Percentiles rank a stretch among this genome's conserved stretches.
phyloP scores from a whole-genome alignment of 2,329 filamentous ascomycete species.

The Amphichorda felina region DNA sequence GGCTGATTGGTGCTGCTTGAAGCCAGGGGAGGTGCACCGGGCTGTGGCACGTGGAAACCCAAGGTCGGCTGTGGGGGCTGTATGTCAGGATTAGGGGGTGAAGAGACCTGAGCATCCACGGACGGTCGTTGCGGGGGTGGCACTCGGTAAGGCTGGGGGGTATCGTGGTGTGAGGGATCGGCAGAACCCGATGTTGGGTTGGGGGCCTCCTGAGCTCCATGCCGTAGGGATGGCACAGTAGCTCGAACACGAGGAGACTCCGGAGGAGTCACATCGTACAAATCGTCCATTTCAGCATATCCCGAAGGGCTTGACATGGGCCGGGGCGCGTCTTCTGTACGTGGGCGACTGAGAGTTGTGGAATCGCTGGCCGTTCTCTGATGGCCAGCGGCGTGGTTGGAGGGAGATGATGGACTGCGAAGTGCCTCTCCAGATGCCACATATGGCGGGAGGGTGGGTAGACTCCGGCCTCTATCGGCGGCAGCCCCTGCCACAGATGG shows the following conservation, averaged over 20 bases:
- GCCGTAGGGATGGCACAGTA: too few species aligned
- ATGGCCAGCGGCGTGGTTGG: slow-evolving; percentile 9
- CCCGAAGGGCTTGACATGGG: slow-evolving; percentile 19
- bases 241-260: slow-evolving; percentile 19
- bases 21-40: neutral
- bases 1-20: neutral
- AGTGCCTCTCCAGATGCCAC: too few species aligned
- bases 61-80: neutral
- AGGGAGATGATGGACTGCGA: slow-evolving; percentile 4
- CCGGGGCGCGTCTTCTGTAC: slow-evolving; percentile 12
- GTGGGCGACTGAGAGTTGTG: slow-evolving; percentile 13
- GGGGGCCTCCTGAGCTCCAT: too few species aligned
- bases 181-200: neutral
- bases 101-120: too few species aligned
- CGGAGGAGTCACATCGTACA: slow-evolving; percentile 36
- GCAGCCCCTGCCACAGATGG: neutral
- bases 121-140: neutral
- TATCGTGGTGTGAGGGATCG: neutral
- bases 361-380: slow-evolving; percentile 24
- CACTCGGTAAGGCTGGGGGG: neutral
- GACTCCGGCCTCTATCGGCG: too few species aligned
- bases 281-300: slow-evolving; percentile 20
- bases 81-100: neutral
- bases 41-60: neutral
- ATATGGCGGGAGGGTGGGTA: too few species aligned